Conservation (phyloP, 352 stramenopile genomes). For the Pilasporangium apinafurcum region DNA sequence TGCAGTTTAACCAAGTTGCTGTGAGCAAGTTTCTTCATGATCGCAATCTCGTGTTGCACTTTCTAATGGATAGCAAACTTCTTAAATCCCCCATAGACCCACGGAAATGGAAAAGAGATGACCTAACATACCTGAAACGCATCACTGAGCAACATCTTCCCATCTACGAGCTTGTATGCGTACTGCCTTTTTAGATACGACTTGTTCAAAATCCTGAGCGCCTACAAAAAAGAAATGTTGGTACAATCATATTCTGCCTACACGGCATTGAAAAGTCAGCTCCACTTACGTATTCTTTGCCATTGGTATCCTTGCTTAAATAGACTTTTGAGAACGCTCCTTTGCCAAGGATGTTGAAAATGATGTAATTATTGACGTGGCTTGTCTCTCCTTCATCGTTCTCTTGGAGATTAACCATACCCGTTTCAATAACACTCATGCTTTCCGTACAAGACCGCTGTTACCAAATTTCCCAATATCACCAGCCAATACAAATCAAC, state of each 20-base stretch:
- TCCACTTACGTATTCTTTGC: slow-evolving; percentile 44
- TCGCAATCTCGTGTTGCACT: slow-evolving; percentile 72
- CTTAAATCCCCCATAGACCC: too few species aligned
- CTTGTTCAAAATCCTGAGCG: slow-evolving; percentile 80
- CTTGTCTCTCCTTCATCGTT: slow-evolving; percentile 53
- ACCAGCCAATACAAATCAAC: too few species aligned
- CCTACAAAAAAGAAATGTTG: slow-evolving; percentile 16
- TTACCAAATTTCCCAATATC: too few species aligned
- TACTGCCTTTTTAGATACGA: slow-evolving; percentile 80
- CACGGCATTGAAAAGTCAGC: not conserved
- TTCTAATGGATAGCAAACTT: too few species aligned
- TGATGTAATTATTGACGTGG: slow-evolving; percentile 70
- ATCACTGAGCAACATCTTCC: slow-evolving; percentile 76
- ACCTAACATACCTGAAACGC: too few species aligned
- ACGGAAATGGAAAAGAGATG: too few species aligned
- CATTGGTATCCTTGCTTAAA: slow-evolving; percentile 37
- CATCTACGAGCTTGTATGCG: slow-evolving; percentile 72
- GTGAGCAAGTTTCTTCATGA: slow-evolving; percentile 81
- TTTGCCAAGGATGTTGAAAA: slow-evolving; percentile 57
- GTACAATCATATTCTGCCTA: not conserved
- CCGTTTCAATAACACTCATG: slow-evolving; percentile 73
- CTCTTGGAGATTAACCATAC: slow-evolving; percentile 47
- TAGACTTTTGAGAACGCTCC: slow-evolving; percentile 81
- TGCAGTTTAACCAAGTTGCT: slow-evolving; percentile 61
- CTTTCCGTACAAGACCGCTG: too few species aligned